Base-by-base conservation (phyloP, 345 rosid genomes). In the rapeseed (Brassica napus) region DNA sequence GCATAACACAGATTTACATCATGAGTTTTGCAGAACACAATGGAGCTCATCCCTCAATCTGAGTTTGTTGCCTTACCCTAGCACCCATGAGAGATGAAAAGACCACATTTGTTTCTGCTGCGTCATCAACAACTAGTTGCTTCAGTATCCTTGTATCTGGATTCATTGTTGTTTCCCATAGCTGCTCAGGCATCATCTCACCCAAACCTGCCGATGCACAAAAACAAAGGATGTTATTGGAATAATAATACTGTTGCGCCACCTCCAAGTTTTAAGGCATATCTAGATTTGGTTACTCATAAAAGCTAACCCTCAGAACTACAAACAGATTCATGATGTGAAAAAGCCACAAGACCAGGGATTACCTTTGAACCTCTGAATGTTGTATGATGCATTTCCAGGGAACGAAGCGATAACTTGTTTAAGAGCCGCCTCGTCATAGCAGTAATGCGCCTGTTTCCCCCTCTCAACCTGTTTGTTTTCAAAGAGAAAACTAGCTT, bases 301-400 rank as follows among this genome's bases (percentile, higher is more conserved):
- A n/a, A n/a, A n/a, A n/a, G n/a, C n/a, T n/a, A n/a, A n/a, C n/a
- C n/a, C n/a, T n/a, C n/a, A n/a, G n/a, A n/a, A n/a, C n/a, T n/a
- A n/a, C n/a, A n/a, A n/a, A n/a, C n/a, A n/a, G n/a, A n/a, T n/a
- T n/a, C n/a, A n/a, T n/a, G n/a, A n/a, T n/a, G n/a, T n/a, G n/a
- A n/a, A n/a, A n/a, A n/a, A n/a, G n/a, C n/a, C n/a, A n/a, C n/a
- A n/a, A n/a, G n/a, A n/a, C n/a, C n/a, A n/a, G n/a, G n/a, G n/a
- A n/a, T n/a, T 77, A 91, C 99, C 99, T 88, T 96, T 96, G 84
- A 96, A 96, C 85, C 99, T 88, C 83, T 96, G 95, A 77, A 96
- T 96, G 77, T 81, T 90, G 86, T 87, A 96, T 21, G 92, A 96
- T 47, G 97, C 98, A 83, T 92, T 96, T 61, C 82, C 79, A 12